A percentile compares a stretch with the other conserved stretches of the same genome.
These are phyloP conservation scores for Fusarium brevicatenulatum DNA, from an alignment of 2,329 filamentous ascomycete species.

Conservation along the genomic window DNA sequence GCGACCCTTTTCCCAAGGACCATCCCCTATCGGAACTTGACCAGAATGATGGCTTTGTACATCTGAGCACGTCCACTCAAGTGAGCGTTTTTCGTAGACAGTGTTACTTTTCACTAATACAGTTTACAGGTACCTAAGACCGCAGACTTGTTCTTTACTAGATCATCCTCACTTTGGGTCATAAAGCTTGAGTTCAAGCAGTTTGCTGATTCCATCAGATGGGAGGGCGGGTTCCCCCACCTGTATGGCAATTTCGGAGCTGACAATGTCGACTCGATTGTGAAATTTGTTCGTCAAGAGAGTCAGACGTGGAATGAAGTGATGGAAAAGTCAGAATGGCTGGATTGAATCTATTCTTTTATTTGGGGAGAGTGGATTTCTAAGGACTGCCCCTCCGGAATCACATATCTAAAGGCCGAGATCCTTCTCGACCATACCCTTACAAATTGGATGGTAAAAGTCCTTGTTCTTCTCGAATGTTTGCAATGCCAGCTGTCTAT, in stretches of 20 bases:
- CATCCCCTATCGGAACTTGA: conserved; percentile 70
- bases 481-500: conserved; percentile 77
- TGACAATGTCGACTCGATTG: conserved; percentile 59
- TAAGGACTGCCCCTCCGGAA: neutral
- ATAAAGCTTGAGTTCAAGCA: conserved; percentile 63
- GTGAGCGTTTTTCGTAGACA: conserved; percentile 44
- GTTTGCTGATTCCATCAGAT: conserved; percentile 58
- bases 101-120: neutral
- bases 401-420: conserved; percentile 56
- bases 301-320: conserved; percentile 59
- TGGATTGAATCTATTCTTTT: conserved; percentile 47
- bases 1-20: conserved; percentile 61
- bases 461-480: conserved; percentile 89
- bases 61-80: conserved; percentile 67
- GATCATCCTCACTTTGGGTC: conserved; percentile 56
- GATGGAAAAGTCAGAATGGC: conserved; percentile 54
- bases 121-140: conserved; percentile 55
- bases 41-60: conserved; percentile 68
- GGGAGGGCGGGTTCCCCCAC: conserved; percentile 69
- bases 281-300: conserved; percentile 58
- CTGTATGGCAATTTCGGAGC: conserved; percentile 67
- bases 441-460: conserved; percentile 97
- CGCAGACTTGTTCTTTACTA: conserved; percentile 56
- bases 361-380: neutral
- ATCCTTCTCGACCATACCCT: conserved; percentile 87